Evolutionary conservation across 139 green algal genomes (phyloP).

Genomic region (Desmodesmus armatus): DNA sequence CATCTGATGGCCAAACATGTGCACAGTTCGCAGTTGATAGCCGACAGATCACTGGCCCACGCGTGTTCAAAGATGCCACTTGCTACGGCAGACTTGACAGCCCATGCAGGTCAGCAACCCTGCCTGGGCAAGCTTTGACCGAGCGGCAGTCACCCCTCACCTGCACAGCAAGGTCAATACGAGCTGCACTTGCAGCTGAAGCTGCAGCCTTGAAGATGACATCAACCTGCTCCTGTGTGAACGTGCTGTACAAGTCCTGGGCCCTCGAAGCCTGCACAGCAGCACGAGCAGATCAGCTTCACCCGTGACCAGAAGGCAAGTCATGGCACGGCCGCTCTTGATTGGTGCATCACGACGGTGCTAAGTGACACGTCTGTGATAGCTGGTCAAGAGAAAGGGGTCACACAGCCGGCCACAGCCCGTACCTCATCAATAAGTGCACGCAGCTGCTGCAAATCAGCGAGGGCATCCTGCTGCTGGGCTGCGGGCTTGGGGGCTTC

Average conservation of each 20-base stretch:
- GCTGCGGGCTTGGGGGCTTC: slow-evolving; percentile 11
- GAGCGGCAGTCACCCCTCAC: background rate
- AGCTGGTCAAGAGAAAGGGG: no score
- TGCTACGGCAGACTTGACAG: background rate
- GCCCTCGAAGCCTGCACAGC: background rate
- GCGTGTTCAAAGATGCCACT: background rate
- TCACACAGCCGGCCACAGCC: no score
- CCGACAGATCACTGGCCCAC: slow-evolving; percentile 14
- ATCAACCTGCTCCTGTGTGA: slow-evolving; percentile 38
- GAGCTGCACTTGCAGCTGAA: slow-evolving; percentile 19
- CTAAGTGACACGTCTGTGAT: no score
- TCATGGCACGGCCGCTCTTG: no score
- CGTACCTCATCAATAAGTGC: background rate
- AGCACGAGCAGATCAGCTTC: no score
- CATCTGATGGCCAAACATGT: background rate
- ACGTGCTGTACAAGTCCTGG: slow-evolving; percentile 11
- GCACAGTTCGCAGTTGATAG: background rate
- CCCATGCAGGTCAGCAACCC: background rate
- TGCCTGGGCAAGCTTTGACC: background rate
- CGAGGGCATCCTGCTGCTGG: background rate
- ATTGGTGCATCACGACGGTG: no score
- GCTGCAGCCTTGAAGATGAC: slow-evolving; percentile 47
- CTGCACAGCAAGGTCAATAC: slow-evolving; percentile 38
- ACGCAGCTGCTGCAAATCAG: slow-evolving; percentile 7
- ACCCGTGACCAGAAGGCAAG: no score